Percentiles rank a stretch among this genome's conserved stretches.
phyloP scores from a whole-genome alignment of 2,329 filamentous ascomycete genomes.

The Raffaelea deltoideospora region DNA sequence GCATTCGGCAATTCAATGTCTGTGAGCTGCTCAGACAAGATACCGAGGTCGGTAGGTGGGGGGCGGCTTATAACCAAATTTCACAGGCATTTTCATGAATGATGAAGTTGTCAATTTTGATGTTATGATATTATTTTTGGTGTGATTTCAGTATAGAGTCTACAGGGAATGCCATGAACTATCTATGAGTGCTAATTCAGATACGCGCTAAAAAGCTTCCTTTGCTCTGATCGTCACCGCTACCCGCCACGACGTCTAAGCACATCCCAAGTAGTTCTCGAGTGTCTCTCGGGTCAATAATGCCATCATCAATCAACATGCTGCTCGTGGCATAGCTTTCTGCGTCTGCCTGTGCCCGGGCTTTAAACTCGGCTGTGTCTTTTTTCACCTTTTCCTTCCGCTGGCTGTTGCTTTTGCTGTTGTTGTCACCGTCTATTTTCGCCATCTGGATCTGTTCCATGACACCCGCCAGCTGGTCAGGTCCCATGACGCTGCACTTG shows the following conservation, averaged over 20 bases:
- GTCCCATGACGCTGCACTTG: constrained; percentile 24
- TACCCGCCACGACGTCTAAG: constrained; percentile 6
- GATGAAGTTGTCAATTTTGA: no score
- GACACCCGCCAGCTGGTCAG: constrained; percentile 23
- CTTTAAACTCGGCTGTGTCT: constrained; percentile 29
- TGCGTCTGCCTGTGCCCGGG: constrained; percentile 28
- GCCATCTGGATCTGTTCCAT: constrained; percentile 19
- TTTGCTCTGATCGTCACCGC: no score
- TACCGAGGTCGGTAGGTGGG: no score
- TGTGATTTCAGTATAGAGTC: no score
- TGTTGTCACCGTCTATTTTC: background rate
- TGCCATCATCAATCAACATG: constrained; percentile 3
- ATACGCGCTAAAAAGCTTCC: background rate
- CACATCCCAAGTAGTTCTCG: constrained; percentile 2
- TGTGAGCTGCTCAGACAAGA: no score
- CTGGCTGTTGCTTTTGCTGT: constrained; percentile 27
- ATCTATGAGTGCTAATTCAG: no score
- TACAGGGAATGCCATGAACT: no score
- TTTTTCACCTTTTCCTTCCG: background rate
- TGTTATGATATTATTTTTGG: no score
- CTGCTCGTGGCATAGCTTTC: constrained; percentile 43
- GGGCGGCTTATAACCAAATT: no score
- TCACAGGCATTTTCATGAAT: no score
- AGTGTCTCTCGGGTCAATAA: constrained; percentile 3
- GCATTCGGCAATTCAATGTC: no score